phyloP scores from a whole-genome alignment of 75 land plant genomes.

The Pinus taeda region DNA sequence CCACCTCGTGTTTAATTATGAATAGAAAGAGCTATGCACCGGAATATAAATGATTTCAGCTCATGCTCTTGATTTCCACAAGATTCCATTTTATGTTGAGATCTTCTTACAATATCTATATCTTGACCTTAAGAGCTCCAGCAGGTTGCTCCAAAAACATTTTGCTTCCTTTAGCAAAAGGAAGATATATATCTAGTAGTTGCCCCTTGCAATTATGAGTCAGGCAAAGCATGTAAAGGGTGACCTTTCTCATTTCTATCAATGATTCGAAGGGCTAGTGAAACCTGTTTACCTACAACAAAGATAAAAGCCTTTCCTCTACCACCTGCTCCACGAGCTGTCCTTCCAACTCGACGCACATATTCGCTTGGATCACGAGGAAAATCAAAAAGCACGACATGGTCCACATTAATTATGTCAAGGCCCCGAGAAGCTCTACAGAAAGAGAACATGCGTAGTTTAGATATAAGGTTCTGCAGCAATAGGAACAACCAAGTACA shows the following conservation, averaged over 20 bases:
- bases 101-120: not conserved
- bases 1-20: not conserved
- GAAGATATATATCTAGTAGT: not conserved
- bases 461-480: not conserved
- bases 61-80: not conserved
- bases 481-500: not conserved
- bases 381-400: slow-evolving; percentile 94
- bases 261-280: slow-evolving; percentile 79
- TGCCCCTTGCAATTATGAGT: slow-evolving; percentile 1
- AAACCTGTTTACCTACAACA: slow-evolving; percentile 96
- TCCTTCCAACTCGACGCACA: slow-evolving; percentile 95
- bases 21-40: not conserved
- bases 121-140: not conserved
- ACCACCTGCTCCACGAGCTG: slow-evolving; percentile 95
- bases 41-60: not conserved
- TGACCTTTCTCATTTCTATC: slow-evolving; percentile 88
- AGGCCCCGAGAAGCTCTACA: slow-evolving; percentile 93
- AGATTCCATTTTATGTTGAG: not conserved
- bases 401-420: slow-evolving; percentile 83
- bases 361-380: slow-evolving; percentile 99
- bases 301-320: slow-evolving; percentile 89
- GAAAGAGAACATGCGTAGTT: not conserved
- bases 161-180: not conserved
- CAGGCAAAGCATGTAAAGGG: slow-evolving; percentile 88
- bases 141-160: not conserved